Evolutionary conservation across 495 filamentous ascomycete species (phyloP), one percentile per base, ranked within the genome.

Genomic region (Hypoxylon fuscum): DNA sequence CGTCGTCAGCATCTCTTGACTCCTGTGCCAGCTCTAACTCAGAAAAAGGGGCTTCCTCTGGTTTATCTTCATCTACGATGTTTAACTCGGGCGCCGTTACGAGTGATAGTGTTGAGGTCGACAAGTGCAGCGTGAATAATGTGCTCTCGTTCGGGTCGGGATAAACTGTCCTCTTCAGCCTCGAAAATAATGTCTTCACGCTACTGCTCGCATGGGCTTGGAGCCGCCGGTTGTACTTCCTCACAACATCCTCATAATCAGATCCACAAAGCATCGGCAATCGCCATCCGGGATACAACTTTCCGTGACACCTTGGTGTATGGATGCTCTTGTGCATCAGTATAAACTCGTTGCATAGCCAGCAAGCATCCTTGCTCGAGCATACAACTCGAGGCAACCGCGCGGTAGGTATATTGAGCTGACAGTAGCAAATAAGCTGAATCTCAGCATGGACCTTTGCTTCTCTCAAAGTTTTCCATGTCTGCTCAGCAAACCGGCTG

Each of bases 331-430:
- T 71, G 47, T 82, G 72, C n/a, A 73, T 55, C 4, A 61, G 53
- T 6, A 83, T 68, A 45, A 82, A 77, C 14, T 72, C 52, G 40
- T 80, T 77, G 56, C 79, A 83, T 0, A 82, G 74, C 65, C 77
- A 84, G 57, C 79, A 83, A 4, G 79, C 78, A 29, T 77, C 72
- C 48, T 83, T 84, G 68, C 72, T 79, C 5, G 79, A 80, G 53
- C 73, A 75, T 21, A 84, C 75, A 22, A 83, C 76, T 40, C 79
- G 76, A 21, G 80, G 80, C 14, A 51, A 62, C 4, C 50, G 55
- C 2, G 48, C 20, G 6, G 40, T 15, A 1, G 68, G 55, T 23
- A 55, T 15, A 5, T 68, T 15, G 0, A 72, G 61, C 45, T 80
- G 72, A 55, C 71, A 79, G 60, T 79, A 68, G 20, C 72, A 74